Percentiles rank a stretch among this genome's conserved stretches.
These are phyloP conservation scores for Pleurotus citrinopileatus DNA, from an alignment of 768 basidiomycete species.

Conservation along the genomic window DNA sequence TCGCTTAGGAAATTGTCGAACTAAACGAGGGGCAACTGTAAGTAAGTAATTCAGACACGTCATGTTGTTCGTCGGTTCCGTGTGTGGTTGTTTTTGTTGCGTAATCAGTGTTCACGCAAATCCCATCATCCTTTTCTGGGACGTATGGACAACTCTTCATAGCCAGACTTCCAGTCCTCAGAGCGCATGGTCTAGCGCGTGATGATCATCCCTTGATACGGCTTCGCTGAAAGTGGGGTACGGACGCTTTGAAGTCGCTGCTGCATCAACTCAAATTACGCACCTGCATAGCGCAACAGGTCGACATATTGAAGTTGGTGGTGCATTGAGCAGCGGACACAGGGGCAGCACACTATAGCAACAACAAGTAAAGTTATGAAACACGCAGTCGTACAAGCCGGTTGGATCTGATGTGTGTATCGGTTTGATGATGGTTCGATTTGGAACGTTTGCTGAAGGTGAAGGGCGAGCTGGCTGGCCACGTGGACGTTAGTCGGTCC, in stretches of 20 bases:
- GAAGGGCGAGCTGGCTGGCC: constrained; percentile 3
- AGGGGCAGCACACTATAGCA: background rate
- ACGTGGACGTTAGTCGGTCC: constrained; percentile 4
- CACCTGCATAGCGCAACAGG: background rate
- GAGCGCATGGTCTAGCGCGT: background rate
- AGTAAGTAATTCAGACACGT: background rate
- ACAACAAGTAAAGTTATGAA: background rate
- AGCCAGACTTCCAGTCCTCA: background rate
- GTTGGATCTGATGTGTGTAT: too few species aligned
- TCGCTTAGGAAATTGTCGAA: background rate
- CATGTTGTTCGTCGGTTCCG: background rate
- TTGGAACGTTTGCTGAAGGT: background rate
- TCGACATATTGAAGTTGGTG: background rate
- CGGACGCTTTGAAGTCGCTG: background rate
- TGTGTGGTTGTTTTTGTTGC: background rate
- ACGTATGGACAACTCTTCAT: too few species aligned
- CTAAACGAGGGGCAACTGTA: background rate
- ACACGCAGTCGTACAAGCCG: background rate
- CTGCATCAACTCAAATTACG: background rate
- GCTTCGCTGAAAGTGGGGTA: background rate
- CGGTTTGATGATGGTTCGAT: background rate
- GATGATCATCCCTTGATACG: background rate
- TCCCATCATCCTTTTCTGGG: background rate
- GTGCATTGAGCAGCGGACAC: background rate
- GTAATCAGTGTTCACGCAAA: background rate